phyloP scores from a whole-genome alignment of 768 basidiomycete species.

The Lentinula raphanica region DNA sequence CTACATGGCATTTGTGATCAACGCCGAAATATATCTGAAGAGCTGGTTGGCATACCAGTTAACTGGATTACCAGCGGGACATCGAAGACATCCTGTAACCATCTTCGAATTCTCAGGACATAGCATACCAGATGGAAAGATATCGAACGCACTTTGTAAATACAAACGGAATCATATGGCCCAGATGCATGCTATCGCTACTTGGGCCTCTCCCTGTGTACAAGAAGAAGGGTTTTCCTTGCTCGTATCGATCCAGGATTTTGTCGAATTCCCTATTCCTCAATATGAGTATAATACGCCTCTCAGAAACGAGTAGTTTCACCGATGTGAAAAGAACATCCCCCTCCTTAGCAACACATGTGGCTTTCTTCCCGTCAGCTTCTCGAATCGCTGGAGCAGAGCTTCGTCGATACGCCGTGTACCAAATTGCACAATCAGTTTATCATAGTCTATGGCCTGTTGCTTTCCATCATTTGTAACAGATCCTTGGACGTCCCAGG shows the following conservation, averaged over 20 bases:
- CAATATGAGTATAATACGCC: neutral
- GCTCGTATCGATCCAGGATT: slow-evolving; percentile 93
- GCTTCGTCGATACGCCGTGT: slow-evolving; percentile 74
- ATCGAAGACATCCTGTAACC: slow-evolving; percentile 95
- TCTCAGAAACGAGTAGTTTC: slow-evolving; percentile 19
- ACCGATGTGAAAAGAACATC: slow-evolving; percentile 99
- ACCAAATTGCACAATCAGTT: slow-evolving; percentile 90
- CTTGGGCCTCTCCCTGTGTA: slow-evolving; percentile 98
- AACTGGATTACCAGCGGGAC: slow-evolving; percentile 94
- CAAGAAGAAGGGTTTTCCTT: slow-evolving; percentile 94
- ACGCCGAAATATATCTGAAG: neutral
- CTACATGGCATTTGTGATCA: slow-evolving; percentile 30
- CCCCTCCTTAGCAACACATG: slow-evolving; percentile 86
- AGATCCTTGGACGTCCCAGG: slow-evolving; percentile 95
- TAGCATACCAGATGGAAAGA: neutral
- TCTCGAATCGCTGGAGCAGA: slow-evolving; percentile 85
- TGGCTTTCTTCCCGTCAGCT: slow-evolving; percentile 80
- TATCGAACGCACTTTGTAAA: slow-evolving; percentile 79
- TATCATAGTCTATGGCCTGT: slow-evolving; percentile 94
- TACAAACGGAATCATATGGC: slow-evolving; percentile 95
- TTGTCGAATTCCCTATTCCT: slow-evolving; percentile 77
- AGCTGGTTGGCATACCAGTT: slow-evolving; percentile 53
- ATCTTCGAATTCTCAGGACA: slow-evolving; percentile 42
- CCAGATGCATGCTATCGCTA: slow-evolving; percentile 95
- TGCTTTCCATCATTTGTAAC: slow-evolving; percentile 86